These are phyloP conservation scores for Candida fluviatilis DNA, from an alignment of 805 yeast species.

Conservation along the genomic window DNA sequence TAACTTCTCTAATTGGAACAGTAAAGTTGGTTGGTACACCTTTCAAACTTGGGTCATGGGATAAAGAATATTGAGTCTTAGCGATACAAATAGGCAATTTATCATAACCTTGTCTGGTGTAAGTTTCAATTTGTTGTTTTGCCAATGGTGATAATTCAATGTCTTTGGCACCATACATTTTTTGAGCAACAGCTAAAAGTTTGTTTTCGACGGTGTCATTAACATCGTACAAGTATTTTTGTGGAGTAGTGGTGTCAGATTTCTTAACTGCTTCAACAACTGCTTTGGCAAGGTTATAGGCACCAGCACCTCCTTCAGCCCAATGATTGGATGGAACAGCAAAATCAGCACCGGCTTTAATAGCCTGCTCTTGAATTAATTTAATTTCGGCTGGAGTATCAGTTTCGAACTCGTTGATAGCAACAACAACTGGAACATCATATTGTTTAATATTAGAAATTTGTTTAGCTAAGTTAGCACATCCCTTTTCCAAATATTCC, in stretches of 20 bases:
- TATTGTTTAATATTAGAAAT: constrained; percentile 66
- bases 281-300: constrained; percentile 67
- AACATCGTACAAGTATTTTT: constrained; percentile 55
- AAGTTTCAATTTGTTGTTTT: constrained; percentile 60
- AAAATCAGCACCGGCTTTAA: constrained; percentile 74
- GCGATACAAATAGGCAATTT: constrained; percentile 81
- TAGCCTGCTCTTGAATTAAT: constrained; percentile 60
- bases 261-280: constrained; percentile 59
- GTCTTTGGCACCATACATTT: constrained; percentile 74
- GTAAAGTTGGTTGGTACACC: constrained; percentile 80
- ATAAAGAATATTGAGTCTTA: constrained; percentile 79
- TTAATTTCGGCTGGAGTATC: constrained; percentile 69
- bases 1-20: constrained; percentile 77
- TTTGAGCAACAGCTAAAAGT: constrained; percentile 60
- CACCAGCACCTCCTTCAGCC: constrained; percentile 85
- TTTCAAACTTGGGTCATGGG: constrained; percentile 77
- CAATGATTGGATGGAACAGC: constrained; percentile 83
- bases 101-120: constrained; percentile 72
- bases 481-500: constrained; percentile 64
- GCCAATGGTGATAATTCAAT: constrained; percentile 71
- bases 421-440: constrained; percentile 79
- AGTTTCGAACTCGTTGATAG: constrained; percentile 73
- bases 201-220: constrained; percentile 63
- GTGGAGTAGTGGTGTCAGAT: constrained; percentile 21
- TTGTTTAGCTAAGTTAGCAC: constrained; percentile 73